These are phyloP conservation scores for Boletus sensibilis DNA, from an alignment of 768 basidiomycete genomes.

Conservation along the genomic window DNA sequence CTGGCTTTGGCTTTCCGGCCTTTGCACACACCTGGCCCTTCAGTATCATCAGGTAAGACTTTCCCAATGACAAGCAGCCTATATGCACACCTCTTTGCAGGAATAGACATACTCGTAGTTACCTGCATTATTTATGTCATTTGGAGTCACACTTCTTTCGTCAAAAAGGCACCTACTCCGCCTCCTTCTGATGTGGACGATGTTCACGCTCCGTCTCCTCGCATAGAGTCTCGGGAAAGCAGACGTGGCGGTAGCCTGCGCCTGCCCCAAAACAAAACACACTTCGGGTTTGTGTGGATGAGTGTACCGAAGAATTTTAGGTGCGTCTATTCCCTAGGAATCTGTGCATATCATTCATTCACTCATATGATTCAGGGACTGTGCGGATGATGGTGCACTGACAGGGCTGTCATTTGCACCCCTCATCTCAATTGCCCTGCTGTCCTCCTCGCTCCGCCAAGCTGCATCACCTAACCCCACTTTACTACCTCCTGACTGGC, in stretches of 20 bases:
- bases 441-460: constrained; percentile 51
- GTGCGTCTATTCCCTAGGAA: constrained; percentile 36
- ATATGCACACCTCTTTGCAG: constrained; percentile 34
- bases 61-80: neutral
- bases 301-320: constrained; percentile 86
- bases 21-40: constrained; percentile 34
- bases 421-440: constrained; percentile 67
- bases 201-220: constrained; percentile 39
- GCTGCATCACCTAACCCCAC: constrained; percentile 27
- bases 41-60: constrained; percentile 52
- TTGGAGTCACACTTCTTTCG: constrained; percentile 57
- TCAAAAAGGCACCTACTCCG: constrained; percentile 19
- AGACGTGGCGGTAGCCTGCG: constrained; percentile 37
- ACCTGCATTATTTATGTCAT: constrained; percentile 58
- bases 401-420: constrained; percentile 85
- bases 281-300: constrained; percentile 84
- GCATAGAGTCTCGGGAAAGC: constrained; percentile 46
- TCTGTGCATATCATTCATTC: constrained; percentile 9
- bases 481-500: constrained; percentile 64
- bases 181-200: constrained; percentile 21
- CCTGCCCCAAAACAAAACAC: constrained; percentile 40
- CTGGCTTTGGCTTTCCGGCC: constrained; percentile 13
- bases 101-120: constrained; percentile 55
- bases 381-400: constrained; percentile 80
- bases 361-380: constrained; percentile 52